Base-by-base conservation (phyloP, 768 basidiomycete species). In the Guyanaporus albipodus region DNA sequence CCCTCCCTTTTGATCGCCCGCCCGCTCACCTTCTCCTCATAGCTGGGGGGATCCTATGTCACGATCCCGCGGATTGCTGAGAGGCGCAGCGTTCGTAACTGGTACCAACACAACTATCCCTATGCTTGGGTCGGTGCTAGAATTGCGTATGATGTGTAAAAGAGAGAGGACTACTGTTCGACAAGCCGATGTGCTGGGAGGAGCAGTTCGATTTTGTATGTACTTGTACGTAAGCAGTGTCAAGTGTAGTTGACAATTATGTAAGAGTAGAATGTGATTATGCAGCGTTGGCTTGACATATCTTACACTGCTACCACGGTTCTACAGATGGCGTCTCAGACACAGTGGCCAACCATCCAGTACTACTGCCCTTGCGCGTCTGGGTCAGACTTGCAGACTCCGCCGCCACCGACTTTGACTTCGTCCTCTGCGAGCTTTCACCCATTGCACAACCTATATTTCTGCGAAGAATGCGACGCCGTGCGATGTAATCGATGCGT, bases 391-490 rank as follows among this genome's bases (percentile, higher is more conserved):
- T 64, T 74, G 18, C 55, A 53, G 19, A 33, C 52, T 2, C 83
- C 85, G 10, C 89, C 88, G 10, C 85, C 83, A 4, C 89, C 87
- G 1, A 83, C 82, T 57, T 73, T 88, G 0, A 70, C 79, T 2
- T 90, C 92, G 0, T 91, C 92, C 0, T 80, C 83, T 0, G 78
- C 83, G 57, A 84, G 80, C 56, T 91, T 93, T 62, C 90, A 94
- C 57, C 78, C 85, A 6, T 77, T 98, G 2, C 79, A 90, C 58
- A 78, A 77, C 23, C 80, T 99, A 8, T 96, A 91, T 68, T 98
- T 98, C 66, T 99, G 96, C 67, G 94, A 97, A 67, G 95, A 98
- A 77, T 99, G 96, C 67, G 95, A 98, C 67, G 86, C 89, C 2
- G 79, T 99, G 35, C 75, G 93, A 46, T 99, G 96, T 62, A 89